Evolutionary conservation across 148 eudicot genomes (phyloP).

Genomic region (Chenopodium berlandieri): DNA sequence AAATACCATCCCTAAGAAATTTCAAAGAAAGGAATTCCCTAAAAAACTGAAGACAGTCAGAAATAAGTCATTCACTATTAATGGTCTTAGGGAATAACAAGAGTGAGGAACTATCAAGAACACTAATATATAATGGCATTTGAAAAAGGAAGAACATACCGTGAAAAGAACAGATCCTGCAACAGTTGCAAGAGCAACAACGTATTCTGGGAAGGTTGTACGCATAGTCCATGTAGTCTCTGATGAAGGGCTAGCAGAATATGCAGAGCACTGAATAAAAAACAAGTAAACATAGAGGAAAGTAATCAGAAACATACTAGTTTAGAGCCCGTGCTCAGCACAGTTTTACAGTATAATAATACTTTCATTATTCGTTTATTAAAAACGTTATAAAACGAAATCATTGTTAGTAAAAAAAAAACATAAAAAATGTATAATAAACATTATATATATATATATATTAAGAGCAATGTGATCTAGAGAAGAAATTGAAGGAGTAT

Average conservation of each 20-base stretch:
- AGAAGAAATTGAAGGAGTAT: too few relatives aligned
- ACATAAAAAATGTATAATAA: too few relatives aligned
- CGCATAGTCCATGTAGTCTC: conserved; percentile 99
- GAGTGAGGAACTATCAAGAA: neutral
- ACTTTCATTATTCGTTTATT: too few relatives aligned
- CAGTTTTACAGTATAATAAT: too few relatives aligned
- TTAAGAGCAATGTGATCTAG: too few relatives aligned
- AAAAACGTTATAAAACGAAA: too few relatives aligned
- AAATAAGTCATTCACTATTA: neutral
- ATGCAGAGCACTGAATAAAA: conserved; percentile 76
- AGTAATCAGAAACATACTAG: neutral
- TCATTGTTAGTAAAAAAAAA: too few relatives aligned
- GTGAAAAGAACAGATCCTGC: conserved; percentile 95
- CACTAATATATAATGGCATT: neutral
- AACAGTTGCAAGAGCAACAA: conserved; percentile 94
- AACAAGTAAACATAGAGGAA: conserved; percentile 13
- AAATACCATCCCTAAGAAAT: neutral
- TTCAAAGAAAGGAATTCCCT: neutral
- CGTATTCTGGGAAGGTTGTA: conserved; percentile 90
- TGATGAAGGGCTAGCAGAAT: conserved; percentile 66
- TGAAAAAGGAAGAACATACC: conserved; percentile 42
- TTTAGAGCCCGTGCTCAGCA: too few relatives aligned
- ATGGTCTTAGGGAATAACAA: neutral
- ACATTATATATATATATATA: too few relatives aligned
- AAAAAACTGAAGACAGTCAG: neutral